Conservation (phyloP, 2,329 filamentous ascomycete genomes). For the Zelopaecilomyces penicillatus region DNA sequence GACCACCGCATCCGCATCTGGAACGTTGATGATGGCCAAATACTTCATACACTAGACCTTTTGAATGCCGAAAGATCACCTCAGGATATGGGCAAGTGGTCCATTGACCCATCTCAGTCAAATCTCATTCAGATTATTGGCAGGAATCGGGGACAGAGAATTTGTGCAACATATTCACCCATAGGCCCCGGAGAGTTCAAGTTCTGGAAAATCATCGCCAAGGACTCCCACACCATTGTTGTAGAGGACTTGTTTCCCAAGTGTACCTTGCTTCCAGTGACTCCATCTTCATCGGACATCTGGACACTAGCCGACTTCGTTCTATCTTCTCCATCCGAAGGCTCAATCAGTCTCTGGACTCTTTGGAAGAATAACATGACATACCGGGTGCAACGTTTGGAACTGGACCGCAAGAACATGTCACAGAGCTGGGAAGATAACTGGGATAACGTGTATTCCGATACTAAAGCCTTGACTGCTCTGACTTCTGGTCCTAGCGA, state of each 20-base stretch:
- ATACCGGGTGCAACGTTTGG: conserved; percentile 65
- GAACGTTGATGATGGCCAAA: conserved; percentile 74
- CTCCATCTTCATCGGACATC: conserved; percentile 61
- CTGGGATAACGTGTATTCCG: conserved; percentile 63
- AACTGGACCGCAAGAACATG: conserved; percentile 60
- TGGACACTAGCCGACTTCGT: conserved; percentile 76
- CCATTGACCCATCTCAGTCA: conserved; percentile 69
- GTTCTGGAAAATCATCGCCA: conserved; percentile 70
- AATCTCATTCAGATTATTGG: conserved; percentile 69
- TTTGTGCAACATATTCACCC: conserved; percentile 78
- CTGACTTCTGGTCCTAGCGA: conserved; percentile 55
- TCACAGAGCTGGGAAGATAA: conserved; percentile 52
- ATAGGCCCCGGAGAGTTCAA: conserved; percentile 86
- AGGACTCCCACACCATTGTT: conserved; percentile 53
- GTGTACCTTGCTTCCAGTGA: conserved; percentile 53
- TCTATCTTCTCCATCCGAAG: conserved; percentile 47
- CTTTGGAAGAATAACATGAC: conserved; percentile 80
- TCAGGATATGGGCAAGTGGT: conserved; percentile 63
- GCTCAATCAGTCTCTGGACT: conserved; percentile 58
- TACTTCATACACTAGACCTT: conserved; percentile 70
- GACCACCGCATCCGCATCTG: conserved; percentile 86
- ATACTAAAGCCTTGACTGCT: conserved; percentile 45
- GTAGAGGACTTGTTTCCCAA: conserved; percentile 65
- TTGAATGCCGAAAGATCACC: conserved; percentile 58
- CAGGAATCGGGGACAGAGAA: conserved; percentile 40